Evolutionary conservation across 768 basidiomycete genomes (phyloP).

Genomic region (Coprinopsis marcescibilis): DNA sequence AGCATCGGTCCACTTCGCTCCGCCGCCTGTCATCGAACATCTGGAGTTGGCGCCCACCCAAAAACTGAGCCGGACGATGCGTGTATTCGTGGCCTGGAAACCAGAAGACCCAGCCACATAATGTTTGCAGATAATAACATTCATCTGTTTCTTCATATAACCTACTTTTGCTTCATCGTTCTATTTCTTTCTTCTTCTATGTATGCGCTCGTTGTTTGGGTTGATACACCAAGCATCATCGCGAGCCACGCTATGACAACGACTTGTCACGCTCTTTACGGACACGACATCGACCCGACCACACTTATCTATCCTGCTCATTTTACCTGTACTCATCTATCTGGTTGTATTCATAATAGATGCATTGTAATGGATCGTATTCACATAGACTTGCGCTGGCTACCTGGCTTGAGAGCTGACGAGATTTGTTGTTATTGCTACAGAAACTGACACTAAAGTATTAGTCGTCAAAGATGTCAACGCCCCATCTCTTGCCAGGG

Average conservation of each 20-base stretch:
- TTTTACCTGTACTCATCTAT: too few species aligned
- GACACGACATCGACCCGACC: too few species aligned
- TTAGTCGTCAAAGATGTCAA: slow-evolving; percentile 56
- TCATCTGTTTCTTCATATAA: background rate
- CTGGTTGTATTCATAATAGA: too few species aligned
- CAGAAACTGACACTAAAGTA: background rate
- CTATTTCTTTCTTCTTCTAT: too few species aligned
- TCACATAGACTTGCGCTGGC: too few species aligned
- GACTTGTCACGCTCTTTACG: too few species aligned
- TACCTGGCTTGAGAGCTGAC: background rate
- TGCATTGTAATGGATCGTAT: too few species aligned
- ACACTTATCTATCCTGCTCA: too few species aligned
- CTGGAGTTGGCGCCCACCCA: slow-evolving; percentile 23
- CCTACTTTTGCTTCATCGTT: background rate
- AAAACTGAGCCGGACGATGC: slow-evolving; percentile 47
- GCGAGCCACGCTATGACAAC: too few species aligned
- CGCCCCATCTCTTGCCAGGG: slow-evolving; percentile 55
- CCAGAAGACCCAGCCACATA: too few species aligned
- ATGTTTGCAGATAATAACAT: background rate
- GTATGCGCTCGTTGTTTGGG: too few species aligned
- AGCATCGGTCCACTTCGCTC: slow-evolving; percentile 5
- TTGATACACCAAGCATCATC: too few species aligned
- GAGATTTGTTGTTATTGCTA: background rate
- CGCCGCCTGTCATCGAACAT: background rate
- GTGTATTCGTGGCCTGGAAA: slow-evolving; percentile 58